Base-by-base conservation (phyloP, 2,329 filamentous ascomycete species). In the Penicillium occitanis region DNA sequence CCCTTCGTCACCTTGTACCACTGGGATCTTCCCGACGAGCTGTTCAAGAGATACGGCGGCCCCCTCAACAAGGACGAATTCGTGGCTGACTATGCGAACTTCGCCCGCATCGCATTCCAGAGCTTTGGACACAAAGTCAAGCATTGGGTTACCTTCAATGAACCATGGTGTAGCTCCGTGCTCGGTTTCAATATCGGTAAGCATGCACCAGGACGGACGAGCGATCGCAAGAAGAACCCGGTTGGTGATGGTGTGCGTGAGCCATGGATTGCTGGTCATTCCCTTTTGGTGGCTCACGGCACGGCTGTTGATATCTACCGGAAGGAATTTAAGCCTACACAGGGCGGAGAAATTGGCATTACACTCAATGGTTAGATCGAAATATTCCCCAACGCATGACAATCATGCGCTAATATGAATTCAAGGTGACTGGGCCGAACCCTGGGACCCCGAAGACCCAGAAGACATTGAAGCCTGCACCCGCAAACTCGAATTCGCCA, bases 81-180 rank as follows among this genome's bases (percentile, higher is more conserved):
- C 77, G 88, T 91, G 2, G 85, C 89, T 66, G 92, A 96, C 80
- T 96, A 88, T 75, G 89, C 90, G 71, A 82, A 90, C 79, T 96
- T 93, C 75, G 90, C 92, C 10, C 88, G 89, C 68, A 83, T 92
- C 57, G 83, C 92, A 72, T 96, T 93, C 81, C 84, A 89, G 75
- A 86, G 88, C 0, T 84, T 96, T 65, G 85, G 85, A 59, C 86
- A 88, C 63, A 90, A 89, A 77, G 91, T 93, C 73, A 92, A 92
- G 82, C 85, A 91, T 79, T 96, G 92, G 92, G 91, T 93, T 77
- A 95, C 91, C 30, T 92, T 94, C 81, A 95, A 95, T 77, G 92
- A 96, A 82, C 92, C 92, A 3, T 95, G 91, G 88, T 96, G 91
- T 80, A 91, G 88, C 69, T 87, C 90, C 62, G 89, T 95, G 68